Conservation (phyloP, 2,329 filamentous ascomycete genomes). For the Monilinia fructigena region DNA sequence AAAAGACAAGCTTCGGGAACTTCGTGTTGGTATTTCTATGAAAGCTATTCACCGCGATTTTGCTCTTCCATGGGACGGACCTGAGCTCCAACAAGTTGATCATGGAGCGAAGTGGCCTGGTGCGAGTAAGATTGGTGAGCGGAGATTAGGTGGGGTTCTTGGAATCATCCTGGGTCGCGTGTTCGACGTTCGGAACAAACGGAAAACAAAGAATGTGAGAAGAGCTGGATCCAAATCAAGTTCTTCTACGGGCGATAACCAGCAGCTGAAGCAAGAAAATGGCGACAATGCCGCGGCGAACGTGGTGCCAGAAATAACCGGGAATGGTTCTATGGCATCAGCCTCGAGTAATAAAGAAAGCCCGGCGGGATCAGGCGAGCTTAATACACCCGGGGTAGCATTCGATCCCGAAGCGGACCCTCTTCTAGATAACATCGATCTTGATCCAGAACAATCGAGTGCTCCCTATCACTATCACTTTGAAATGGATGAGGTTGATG, state of each 20-base stretch:
- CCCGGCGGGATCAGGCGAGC: constrained; percentile 24
- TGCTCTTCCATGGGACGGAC: constrained; percentile 61
- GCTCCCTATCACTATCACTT: constrained; percentile 29
- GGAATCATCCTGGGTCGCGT: constrained; percentile 67
- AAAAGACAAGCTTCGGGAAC: constrained; percentile 62
- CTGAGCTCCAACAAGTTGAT: constrained; percentile 62
- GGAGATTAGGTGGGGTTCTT: constrained; percentile 65
- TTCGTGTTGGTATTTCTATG: constrained; percentile 69
- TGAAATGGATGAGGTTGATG: constrained; percentile 35
- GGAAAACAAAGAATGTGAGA: constrained; percentile 33
- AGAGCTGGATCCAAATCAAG: constrained; percentile 24
- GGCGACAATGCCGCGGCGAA: neutral
- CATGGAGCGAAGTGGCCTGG: constrained; percentile 56
- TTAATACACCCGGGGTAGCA: constrained; percentile 27
- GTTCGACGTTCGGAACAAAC: constrained; percentile 54
- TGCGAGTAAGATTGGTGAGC: constrained; percentile 57
- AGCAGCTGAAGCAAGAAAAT: neutral
- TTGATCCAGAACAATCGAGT: constrained; percentile 11
- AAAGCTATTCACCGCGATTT: constrained; percentile 51
- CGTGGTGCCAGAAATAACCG: neutral
- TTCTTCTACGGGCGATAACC: neutral
- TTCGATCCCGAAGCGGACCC: constrained; percentile 28
- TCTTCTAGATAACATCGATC: constrained; percentile 21
- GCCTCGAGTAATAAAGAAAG: constrained; percentile 21
- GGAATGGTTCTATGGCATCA: neutral